These are phyloP conservation scores for Pseudotulostoma volvatum DNA, from an alignment of 495 filamentous ascomycete genomes.

Conservation along the genomic window DNA sequence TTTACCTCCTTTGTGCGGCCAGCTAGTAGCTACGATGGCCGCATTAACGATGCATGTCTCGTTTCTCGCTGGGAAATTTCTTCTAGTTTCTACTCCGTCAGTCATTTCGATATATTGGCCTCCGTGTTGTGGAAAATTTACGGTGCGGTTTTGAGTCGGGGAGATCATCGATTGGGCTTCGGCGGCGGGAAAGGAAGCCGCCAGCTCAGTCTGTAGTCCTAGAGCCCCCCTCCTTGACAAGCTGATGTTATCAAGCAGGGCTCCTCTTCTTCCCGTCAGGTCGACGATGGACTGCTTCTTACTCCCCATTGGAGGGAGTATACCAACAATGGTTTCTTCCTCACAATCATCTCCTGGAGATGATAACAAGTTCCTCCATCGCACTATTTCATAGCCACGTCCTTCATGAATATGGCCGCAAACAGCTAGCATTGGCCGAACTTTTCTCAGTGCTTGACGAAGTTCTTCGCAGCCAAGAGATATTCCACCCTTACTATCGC, in stretches of 20 bases:
- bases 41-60: constrained; percentile 72
- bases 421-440: constrained; percentile 28
- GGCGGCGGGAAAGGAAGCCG: neutral
- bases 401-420: constrained; percentile 37
- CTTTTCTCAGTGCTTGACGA: constrained; percentile 18
- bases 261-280: constrained; percentile 31
- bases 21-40: constrained; percentile 50
- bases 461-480: constrained; percentile 27
- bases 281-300: constrained; percentile 45
- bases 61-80: constrained; percentile 30
- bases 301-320: constrained; percentile 22
- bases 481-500: constrained; percentile 19
- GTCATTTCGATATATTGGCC: neutral
- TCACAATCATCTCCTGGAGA: constrained; percentile 1
- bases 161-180: neutral
- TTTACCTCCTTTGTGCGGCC: constrained; percentile 43
- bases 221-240: constrained; percentile 6
- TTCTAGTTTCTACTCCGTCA: constrained; percentile 5
- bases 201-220: constrained; percentile 1
- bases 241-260: constrained; percentile 26
- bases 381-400: constrained; percentile 28
- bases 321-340: constrained; percentile 4
- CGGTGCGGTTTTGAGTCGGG: neutral
- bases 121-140: neutral
- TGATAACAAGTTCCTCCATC: constrained; percentile 14